A percentile compares a stretch with the other conserved stretches of the same genome.
phyloP scores from a whole-genome alignment of 192 early-diverging fungal genomes.

The Spinellus fusiger region DNA sequence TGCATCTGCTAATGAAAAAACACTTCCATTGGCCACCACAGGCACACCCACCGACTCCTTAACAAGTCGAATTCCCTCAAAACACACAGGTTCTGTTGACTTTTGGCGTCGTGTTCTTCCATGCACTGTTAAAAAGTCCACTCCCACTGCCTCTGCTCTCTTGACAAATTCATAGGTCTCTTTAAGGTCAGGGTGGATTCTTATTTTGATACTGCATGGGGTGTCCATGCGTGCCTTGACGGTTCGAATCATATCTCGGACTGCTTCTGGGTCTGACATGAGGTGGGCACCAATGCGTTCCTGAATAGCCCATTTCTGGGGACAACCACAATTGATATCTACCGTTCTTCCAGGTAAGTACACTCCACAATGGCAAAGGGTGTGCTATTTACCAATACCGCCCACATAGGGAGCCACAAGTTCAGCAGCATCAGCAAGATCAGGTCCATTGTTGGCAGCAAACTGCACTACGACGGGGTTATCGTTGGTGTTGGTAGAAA shows the following conservation, averaged over 20 bases:
- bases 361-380: neutral
- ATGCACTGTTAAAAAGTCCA: conserved; percentile 87
- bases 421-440: conserved; percentile 81
- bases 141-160: conserved; percentile 77
- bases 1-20: conserved; percentile 73
- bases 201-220: conserved; percentile 85
- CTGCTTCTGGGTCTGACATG: conserved; percentile 83
- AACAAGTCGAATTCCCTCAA: conserved; percentile 76
- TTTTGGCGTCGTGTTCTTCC: conserved; percentile 80
- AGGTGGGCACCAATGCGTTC: conserved; percentile 84
- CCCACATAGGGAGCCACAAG: conserved; percentile 73
- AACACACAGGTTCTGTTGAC: conserved; percentile 73
- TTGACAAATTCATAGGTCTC: conserved; percentile 83
- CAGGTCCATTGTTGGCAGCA: conserved; percentile 73
- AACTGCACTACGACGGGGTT: conserved; percentile 92
- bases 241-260: conserved; percentile 85
- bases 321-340: conserved; percentile 93
- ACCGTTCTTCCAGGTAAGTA: neutral
- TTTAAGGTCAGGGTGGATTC: conserved; percentile 67
- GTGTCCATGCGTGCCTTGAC: conserved; percentile 60
- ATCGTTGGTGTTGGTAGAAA: conserved; percentile 74
- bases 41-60: conserved; percentile 78
- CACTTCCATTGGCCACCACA: conserved; percentile 83
- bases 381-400: conserved; percentile 42
- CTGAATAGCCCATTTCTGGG: conserved; percentile 91